These are phyloP conservation scores for Trypanosoma mega DNA, from an alignment of 208 protist genomes.

Conservation along the genomic window DNA sequence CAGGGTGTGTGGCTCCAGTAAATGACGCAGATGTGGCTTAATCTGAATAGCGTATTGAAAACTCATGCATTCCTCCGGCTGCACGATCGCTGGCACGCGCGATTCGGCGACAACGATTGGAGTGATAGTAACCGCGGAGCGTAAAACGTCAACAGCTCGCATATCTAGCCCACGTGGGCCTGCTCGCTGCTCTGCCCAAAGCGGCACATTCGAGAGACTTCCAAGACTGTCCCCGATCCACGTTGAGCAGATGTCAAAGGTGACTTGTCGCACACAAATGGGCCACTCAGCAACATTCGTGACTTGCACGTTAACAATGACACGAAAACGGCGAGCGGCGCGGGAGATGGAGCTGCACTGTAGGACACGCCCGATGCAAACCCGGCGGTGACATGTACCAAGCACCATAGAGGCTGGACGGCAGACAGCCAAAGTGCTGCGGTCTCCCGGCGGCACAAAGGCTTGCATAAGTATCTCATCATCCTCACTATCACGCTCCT, in stretches of 20 bases:
- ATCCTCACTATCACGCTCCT: constrained; percentile 8
- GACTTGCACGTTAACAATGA: constrained; percentile 61
- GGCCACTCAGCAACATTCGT: constrained; percentile 45
- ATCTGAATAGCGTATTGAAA: constrained; percentile 83
- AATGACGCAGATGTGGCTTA: constrained; percentile 67
- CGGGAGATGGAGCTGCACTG: constrained; percentile 49
- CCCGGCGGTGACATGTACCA: constrained; percentile 51
- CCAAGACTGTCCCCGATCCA: constrained; percentile 26
- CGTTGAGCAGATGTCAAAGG: constrained; percentile 72
- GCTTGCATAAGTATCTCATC: constrained; percentile 23
- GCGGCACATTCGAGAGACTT: constrained; percentile 7
- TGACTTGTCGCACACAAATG: constrained; percentile 46
- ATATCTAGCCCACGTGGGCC: constrained; percentile 47
- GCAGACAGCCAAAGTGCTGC: constrained; percentile 14
- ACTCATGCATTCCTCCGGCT: constrained; percentile 64
- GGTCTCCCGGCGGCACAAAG: constrained; percentile 8
- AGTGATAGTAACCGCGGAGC: constrained; percentile 54
- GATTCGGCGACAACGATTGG: constrained; percentile 55
- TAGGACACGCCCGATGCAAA: constrained; percentile 35
- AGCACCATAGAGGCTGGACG: constrained; percentile 20
- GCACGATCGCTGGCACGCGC: constrained; percentile 47
- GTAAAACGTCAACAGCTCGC: constrained; percentile 51
- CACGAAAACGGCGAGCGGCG: constrained; percentile 46
- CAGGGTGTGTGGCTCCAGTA: constrained; percentile 58
- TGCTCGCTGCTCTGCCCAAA: constrained; percentile 45